Evolutionary conservation across 2,329 filamentous ascomycete genomes (phyloP).

Genomic region (Didymella segeticola): DNA sequence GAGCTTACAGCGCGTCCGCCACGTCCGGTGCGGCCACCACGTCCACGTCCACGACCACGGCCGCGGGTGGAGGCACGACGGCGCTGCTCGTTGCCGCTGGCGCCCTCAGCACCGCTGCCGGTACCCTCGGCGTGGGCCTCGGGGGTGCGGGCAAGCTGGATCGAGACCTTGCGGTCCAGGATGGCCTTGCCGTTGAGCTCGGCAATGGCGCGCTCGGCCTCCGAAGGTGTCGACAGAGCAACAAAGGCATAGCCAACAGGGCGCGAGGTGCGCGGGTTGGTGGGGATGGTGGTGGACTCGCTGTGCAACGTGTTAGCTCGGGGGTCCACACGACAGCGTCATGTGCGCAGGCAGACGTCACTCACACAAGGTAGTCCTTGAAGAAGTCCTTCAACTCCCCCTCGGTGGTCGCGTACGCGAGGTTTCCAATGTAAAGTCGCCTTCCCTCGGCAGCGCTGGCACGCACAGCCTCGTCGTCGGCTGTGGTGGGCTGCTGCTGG

Average conservation of each 20-base stretch:
- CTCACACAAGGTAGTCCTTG: conserved; percentile 99
- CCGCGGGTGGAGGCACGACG: conserved; percentile 63
- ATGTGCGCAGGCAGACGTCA: conserved; percentile 45
- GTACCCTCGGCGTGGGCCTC: conserved; percentile 80
- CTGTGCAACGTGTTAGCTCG: conserved; percentile 58
- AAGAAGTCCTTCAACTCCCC: conserved; percentile 99
- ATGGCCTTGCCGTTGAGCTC: conserved; percentile 98
- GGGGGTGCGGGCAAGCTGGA: conserved; percentile 97
- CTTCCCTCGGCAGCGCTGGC: conserved; percentile 98
- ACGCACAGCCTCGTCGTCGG: conserved; percentile 88
- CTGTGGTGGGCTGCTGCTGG: conserved; percentile 74
- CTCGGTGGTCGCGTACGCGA: conserved; percentile 99
- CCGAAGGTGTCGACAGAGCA: conserved; percentile 90
- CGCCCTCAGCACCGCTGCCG: conserved; percentile 75
- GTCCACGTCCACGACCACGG: conserved; percentile 64
- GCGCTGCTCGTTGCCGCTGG: conserved; percentile 68
- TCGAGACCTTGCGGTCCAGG: conserved; percentile 97
- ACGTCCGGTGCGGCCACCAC: conserved; percentile 65
- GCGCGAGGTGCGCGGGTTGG: conserved; percentile 98
- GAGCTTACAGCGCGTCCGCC: conserved; percentile 73
- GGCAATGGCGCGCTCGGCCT: conserved; percentile 93
- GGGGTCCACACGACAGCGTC: conserved; percentile 10
- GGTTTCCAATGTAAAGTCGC: conserved; percentile 99
- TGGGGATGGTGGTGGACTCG: conserved; percentile 98
- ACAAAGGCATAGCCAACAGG: conserved; percentile 99